These are phyloP conservation scores for Helicostylum pulchrum DNA, from an alignment of 192 early-diverging fungal species.

Conservation along the genomic window DNA sequence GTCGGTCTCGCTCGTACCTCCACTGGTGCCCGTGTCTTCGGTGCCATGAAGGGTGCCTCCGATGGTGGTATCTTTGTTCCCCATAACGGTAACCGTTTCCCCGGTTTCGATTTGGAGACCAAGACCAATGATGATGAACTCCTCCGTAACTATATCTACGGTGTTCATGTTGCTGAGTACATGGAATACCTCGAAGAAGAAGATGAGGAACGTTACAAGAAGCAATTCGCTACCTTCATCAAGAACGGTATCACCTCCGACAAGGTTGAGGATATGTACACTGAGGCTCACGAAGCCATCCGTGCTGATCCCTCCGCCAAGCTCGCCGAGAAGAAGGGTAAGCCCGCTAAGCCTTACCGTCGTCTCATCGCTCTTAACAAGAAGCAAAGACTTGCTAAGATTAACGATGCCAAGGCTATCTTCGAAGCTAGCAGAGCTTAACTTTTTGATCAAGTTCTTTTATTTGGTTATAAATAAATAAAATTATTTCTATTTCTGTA, in stretches of 20 bases:
- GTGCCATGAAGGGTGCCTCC: constrained; percentile 97
- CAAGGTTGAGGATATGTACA: constrained; percentile 94
- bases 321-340: constrained; percentile 69
- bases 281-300: constrained; percentile 88
- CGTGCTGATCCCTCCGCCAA: constrained; percentile 78
- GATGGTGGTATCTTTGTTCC: constrained; percentile 98
- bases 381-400: constrained; percentile 87
- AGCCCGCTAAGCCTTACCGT: constrained; percentile 56
- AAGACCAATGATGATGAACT: constrained; percentile 91
- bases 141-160: constrained; percentile 95
- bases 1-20: constrained; percentile 96
- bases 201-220: constrained; percentile 97
- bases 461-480: too few relatives aligned
- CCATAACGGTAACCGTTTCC: constrained; percentile 95
- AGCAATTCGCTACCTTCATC: constrained; percentile 93
- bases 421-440: constrained; percentile 22
- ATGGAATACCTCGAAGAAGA: constrained; percentile 98
- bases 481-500: too few relatives aligned
- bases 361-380: constrained; percentile 68
- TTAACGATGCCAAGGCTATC: constrained; percentile 77
- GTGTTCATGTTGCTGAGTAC: constrained; percentile 96
- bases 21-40: constrained; percentile 96
- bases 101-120: constrained; percentile 85
- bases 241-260: constrained; percentile 83
- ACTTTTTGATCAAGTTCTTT: too few relatives aligned